These are phyloP conservation scores for Peronospora belbahrii DNA, from an alignment of 352 stramenopile species.

Conservation along the genomic window DNA sequence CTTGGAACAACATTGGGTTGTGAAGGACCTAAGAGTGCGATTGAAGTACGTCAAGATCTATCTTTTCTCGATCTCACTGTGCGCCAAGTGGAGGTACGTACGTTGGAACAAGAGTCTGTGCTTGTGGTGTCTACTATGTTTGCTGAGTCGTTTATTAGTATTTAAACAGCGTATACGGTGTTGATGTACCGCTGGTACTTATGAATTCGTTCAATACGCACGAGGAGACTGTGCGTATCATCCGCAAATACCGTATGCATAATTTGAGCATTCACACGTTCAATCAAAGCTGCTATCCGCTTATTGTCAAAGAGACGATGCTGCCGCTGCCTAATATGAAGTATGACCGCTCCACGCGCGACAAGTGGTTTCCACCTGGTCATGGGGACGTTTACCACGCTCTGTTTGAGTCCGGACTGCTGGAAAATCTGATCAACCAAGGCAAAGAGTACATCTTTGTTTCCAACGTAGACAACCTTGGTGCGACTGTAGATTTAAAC, in stretches of 20 bases:
- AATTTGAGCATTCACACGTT: constrained; percentile 94
- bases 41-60: constrained; percentile 89
- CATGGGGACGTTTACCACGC: constrained; percentile 99
- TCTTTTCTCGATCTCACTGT: constrained; percentile 98
- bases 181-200: constrained; percentile 98
- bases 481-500: constrained; percentile 94
- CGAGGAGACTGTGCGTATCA: constrained; percentile 96
- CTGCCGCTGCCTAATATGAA: constrained; percentile 82
- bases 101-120: background rate
- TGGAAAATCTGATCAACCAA: constrained; percentile 92
- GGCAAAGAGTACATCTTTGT: constrained; percentile 99
- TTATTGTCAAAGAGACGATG: constrained; percentile 88
- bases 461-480: constrained; percentile 99
- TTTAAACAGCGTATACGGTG: constrained; percentile 86
- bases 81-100: constrained; percentile 91
- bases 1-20: constrained; percentile 97
- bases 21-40: constrained; percentile 88
- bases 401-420: constrained; percentile 93
- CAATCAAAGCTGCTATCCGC: constrained; percentile 90
- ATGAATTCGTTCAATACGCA: constrained; percentile 99
- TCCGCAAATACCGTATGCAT: constrained; percentile 95
- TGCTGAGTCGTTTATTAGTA: constrained; percentile 37
- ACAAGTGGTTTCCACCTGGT: constrained; percentile 94
- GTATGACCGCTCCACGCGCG: constrained; percentile 67
- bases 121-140: background rate